Conservation (phyloP, 148 eudicot species). For the Arbutus unedo region DNA sequence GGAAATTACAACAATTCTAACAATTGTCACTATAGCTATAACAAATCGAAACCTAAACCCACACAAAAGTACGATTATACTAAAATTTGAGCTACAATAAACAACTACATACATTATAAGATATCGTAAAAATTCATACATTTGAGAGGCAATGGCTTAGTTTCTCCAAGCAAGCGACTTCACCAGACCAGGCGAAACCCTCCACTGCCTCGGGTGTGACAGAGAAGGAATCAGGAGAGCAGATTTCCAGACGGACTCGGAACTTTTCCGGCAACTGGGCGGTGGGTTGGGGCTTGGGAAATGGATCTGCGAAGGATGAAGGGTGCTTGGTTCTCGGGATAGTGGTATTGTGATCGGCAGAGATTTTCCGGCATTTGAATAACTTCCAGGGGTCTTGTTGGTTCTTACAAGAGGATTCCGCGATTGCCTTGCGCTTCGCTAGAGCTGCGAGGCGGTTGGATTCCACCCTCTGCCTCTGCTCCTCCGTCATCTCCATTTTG, state of each 20-base stretch:
- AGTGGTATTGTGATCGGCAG: constrained; percentile 3
- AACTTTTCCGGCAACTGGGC: constrained; percentile 36
- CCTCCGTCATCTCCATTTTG: constrained; percentile 60
- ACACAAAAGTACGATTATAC: neutral
- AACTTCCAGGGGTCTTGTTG: constrained; percentile 33
- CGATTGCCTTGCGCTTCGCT: constrained; percentile 71
- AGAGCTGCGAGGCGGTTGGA: constrained; percentile 72
- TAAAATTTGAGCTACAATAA: constrained; percentile 2
- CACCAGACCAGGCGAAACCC: constrained; percentile 57
- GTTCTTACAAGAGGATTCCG: constrained; percentile 10
- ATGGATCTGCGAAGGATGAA: constrained; percentile 13
- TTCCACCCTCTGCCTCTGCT: constrained; percentile 57
- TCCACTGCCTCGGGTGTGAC: constrained; percentile 38
- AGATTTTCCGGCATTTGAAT: constrained; percentile 65
- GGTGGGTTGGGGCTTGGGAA: constrained; percentile 15
- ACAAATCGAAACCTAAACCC: neutral
- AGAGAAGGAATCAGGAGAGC: constrained; percentile 78
- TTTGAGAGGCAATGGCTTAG: constrained; percentile 47
- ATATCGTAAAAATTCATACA: constrained; percentile 34
- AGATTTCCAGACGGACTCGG: constrained; percentile 71
- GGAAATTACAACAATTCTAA: neutral
- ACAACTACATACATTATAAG: neutral
- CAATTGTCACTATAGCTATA: neutral
- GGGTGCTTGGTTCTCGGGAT: constrained; percentile 15
- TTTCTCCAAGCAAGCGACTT: constrained; percentile 45